Evolutionary conservation across 352 stramenopile species (phyloP), one percentile per base, ranked within the genome.

Genomic region (Globisporangium uncinulatum): DNA sequence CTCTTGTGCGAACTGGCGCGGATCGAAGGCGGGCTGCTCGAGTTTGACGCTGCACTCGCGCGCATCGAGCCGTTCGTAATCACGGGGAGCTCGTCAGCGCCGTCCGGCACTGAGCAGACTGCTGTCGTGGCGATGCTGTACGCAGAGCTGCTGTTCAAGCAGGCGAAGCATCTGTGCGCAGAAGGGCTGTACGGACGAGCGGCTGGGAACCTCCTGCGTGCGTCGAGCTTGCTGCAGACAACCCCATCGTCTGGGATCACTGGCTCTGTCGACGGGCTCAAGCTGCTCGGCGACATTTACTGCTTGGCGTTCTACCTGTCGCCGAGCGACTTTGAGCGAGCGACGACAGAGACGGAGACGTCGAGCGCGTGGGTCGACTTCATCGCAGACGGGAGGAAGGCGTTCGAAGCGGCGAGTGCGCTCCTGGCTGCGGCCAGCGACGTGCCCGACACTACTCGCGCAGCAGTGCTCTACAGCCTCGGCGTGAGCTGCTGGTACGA

Each of bases 251-350:
- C 54, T 8, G 44, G 39, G 7, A 14, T 74, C 0, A 67, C 60
- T 20, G 56, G 48, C 7, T 80, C 73, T 14, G 66, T 63, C 6
- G 73, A 86, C 52, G 67, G 56, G 3, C 69, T 76, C 44, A 93
- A 94, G 64, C 51, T 95, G 36, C 70, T 94, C 2, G 86, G 83
- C 20, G 86, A 95, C 49, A 72, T 95, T 32, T 78, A 93, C 57
- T 79, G 74, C 50, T 92, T 94, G 59, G 79, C 82, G 20, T 95
- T 92, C 56, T 90, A 90, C 60, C 67, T 95, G 56, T 79, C 83
- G 7, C 81, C 83, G 5, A 55, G 67, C 11, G 63, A 87, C n/a
- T 94, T 94, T 46, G 47, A 51, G 1, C 24, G 29, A 11, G 31
- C 45, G 29, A 1, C 31, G 0, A 29, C 24, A 29, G 31, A 13